Conservation (phyloP, 2,329 filamentous ascomycete species). For the Colletotrichum horii region DNA sequence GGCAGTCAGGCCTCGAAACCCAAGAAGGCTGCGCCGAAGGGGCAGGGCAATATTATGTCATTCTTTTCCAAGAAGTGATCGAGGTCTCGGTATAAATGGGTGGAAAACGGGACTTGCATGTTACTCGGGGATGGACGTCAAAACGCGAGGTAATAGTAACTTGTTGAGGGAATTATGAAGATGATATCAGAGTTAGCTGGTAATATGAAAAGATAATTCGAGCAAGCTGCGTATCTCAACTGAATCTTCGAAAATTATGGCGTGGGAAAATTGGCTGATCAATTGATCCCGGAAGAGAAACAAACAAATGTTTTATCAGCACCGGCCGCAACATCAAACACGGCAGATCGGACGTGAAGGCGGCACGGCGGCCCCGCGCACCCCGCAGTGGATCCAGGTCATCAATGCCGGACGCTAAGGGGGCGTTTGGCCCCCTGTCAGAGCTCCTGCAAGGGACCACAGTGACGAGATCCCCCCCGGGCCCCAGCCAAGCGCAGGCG, state of each 20-base stretch:
- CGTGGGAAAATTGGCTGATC: neutral
- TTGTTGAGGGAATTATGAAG: neutral
- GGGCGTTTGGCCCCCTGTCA: neutral
- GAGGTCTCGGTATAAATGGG: neutral
- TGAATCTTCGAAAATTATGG: neutral
- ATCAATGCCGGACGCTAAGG: constrained; percentile 5
- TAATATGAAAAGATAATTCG: neutral
- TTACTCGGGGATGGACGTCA: neutral
- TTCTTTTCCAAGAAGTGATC: constrained; percentile 84
- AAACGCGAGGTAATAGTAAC: neutral
- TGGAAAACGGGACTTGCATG: neutral
- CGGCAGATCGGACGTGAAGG: neutral
- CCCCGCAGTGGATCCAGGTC: constrained; percentile 11
- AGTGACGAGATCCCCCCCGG: constrained; percentile 6
- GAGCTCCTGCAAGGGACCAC: constrained; percentile 20
- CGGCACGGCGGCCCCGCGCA: neutral
- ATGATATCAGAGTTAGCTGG: neutral
- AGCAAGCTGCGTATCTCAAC: neutral
- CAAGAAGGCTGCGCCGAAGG: constrained; percentile 64
- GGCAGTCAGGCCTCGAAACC: constrained; percentile 51
- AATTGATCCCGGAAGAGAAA: neutral
- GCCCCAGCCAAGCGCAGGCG: neutral
- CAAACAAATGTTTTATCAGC: neutral
- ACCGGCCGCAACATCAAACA: neutral
- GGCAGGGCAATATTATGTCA: constrained; percentile 86